Percentiles rank a stretch among this genome's conserved stretches.
phyloP scores from a whole-genome alignment of 164 flowering plant species.

The Tetracentron sinense region DNA sequence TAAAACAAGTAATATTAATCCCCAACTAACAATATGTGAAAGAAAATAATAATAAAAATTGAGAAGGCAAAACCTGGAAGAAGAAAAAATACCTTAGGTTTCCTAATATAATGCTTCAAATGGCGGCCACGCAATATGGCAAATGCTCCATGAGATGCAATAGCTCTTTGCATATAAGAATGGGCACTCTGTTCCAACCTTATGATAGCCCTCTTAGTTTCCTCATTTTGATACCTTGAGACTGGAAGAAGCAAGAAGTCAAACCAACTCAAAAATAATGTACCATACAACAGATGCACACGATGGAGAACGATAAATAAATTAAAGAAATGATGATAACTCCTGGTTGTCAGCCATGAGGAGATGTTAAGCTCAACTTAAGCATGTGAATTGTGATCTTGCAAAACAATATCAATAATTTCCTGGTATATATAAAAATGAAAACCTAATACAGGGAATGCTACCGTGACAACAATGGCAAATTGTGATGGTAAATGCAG shows the following conservation, averaged over 20 bases:
- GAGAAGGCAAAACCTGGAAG: neutral
- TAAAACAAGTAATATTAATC: neutral
- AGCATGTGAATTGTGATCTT: no score
- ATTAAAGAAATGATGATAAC: neutral
- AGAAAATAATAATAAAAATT: neutral
- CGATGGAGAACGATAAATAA: no score
- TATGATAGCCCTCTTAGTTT: slow-evolving; percentile 51
- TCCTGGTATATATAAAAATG: no score
- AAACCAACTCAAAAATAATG: slow-evolving; percentile 1
- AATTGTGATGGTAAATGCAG: no score
- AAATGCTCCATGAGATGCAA: slow-evolving; percentile 70
- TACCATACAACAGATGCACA: neutral
- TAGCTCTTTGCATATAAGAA: slow-evolving; percentile 61
- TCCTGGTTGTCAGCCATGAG: no score
- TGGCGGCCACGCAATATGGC: slow-evolving; percentile 79
- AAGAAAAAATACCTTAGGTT: slow-evolving; percentile 74
- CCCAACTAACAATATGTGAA: neutral
- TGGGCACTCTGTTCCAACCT: slow-evolving; percentile 73
- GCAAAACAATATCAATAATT: no score
- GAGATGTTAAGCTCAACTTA: no score
- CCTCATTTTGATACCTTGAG: slow-evolving; percentile 50
- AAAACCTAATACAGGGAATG: no score
- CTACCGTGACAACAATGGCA: no score
- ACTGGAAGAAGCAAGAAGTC: slow-evolving; percentile 36
- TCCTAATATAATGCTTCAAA: slow-evolving; percentile 71